Base-by-base conservation (phyloP, 2,329 filamentous ascomycete genomes). In the Rhytidhysteron rufulum region DNA sequence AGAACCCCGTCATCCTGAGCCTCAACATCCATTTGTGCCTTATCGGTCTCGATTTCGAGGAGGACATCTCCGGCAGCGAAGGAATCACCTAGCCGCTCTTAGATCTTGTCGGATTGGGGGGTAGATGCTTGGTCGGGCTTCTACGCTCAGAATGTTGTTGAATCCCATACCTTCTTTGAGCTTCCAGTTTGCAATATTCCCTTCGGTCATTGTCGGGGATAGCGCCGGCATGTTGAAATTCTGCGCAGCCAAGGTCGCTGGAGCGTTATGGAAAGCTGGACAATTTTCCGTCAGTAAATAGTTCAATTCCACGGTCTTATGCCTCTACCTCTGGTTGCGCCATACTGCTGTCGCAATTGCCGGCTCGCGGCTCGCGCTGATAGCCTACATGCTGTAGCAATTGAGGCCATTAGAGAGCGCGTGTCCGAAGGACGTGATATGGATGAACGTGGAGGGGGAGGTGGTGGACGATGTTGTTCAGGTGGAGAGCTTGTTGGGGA, bases 1-100 rank as follows among this genome's bases (percentile, higher is more conserved):
- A 95, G 70, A 53, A 91, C 74, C 31, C 89, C 88, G 60, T 94
- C 88, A 32, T 95, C 88, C 70, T 93, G 88, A 30, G 88, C 88
- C 73, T 95, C 89, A 19, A 95, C 88, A 55, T 95, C 89, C 88
- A 95, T 95, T 41, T 87, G 87, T 41, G 88, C 88, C 75, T 95
- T 95, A 68, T 95, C 88, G 43, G 88, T 95, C 72, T 95, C 88
- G 63, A 95, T 93, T 69, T 95, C 88, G 44, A 95, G 80, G 37
- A 95, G 76, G 22, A 95, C 87, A 65, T 95, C 88, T 52, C 88
- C 88, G 42, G 88, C 85, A 36, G 79, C 74, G 67, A 88, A 95
- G 37, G 80, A 77, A 53, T 93, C 86, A 62, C 88, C 71, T 74
- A 40, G 9, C 19, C 18, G 29, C 30, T 29, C 42, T 60, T 44